Base-by-base conservation (phyloP, 345 rosid genomes). In the Acer yangbiense region DNA sequence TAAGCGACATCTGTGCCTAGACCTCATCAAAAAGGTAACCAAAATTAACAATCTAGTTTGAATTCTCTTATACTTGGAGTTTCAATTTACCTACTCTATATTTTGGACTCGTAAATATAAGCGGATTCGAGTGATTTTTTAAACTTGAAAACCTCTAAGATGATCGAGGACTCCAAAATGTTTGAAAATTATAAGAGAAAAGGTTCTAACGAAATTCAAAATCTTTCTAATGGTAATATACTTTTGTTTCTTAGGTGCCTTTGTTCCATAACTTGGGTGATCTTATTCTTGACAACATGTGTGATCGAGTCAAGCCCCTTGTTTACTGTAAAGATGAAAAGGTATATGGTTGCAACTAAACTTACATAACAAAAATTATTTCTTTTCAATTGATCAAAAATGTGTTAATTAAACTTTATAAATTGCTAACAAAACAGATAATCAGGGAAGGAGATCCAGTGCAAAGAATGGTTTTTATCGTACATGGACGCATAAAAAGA, bases 371-470 rank as follows among this genome's bases (percentile, higher is more conserved):
- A 13, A 14, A 14, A 14, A 14, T 52, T 52, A 52, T 52, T 44
- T 44, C 12, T 44, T 44, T 9, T 14, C 17, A 52, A 3, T 3
- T 52, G 2, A 13, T 52, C 57, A 52, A 52, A 14, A 20, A 32
- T 32, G 35, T 32, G 35, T 20, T 58, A 7, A 1, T 58, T 58
- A 2, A n/a, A 58, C 63, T 7, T n/a, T 18, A 7, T n/a, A 18
- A 6, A 58, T 29, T 71, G 17, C 12, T 72, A 17, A 68, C 3
- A 41, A 75, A 61, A 77, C 87, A 95, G 98, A 90, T 95, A 68
- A 90, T 91, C n/a, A 85, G 99, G 4, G 99, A 95, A 87, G 97
- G 98, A 35, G 99, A 95, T 78, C 99, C 94, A 0, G 99, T 95
- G 73, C 90, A 78, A 76, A 87, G 92, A 71, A 92, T 95, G 90